Percentiles rank a stretch among this genome's conserved stretches.
Evolutionary conservation across 345 rosid species (phyloP).

Genomic region (Raphanus sativus): DNA sequence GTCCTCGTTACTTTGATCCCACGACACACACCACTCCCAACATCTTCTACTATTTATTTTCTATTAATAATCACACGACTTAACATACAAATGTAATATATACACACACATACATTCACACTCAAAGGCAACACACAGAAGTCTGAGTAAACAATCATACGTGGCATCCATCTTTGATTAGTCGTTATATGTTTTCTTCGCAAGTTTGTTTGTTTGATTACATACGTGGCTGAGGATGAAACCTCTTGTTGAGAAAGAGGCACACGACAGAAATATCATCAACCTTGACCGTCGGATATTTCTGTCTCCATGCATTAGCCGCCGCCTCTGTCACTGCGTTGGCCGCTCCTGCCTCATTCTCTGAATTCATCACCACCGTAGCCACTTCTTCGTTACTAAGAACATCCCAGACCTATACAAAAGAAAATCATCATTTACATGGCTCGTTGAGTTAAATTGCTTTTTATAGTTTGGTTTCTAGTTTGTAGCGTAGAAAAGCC

Average conservation of each 20-base stretch:
- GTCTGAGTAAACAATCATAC: constrained; percentile 5
- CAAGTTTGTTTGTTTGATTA: constrained; percentile 17
- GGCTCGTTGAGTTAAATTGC: neutral
- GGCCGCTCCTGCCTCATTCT: constrained; percentile 47
- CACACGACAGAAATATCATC: constrained; percentile 80
- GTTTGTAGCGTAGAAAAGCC: neutral
- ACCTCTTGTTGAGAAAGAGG: constrained; percentile 48
- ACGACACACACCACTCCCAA: constrained; percentile 19
- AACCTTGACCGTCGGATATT: constrained; percentile 57
- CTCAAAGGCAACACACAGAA: constrained; percentile 4
- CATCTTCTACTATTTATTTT: neutral
- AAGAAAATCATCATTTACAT: neutral
- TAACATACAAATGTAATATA: neutral
- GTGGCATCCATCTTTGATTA: neutral
- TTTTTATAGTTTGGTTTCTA: neutral
- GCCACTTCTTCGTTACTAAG: constrained; percentile 67
- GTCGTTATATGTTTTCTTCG: neutral
- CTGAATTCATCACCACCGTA: constrained; percentile 48
- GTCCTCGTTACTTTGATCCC: constrained; percentile 23
- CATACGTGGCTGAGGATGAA: constrained; percentile 17
- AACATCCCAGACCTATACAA: constrained; percentile 75
- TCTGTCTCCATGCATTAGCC: constrained; percentile 56
- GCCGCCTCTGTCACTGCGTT: constrained; percentile 74
- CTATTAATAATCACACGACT: constrained; percentile 11
- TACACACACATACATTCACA: neutral